These are phyloP conservation scores for Pythium dissimile DNA, from an alignment of 352 stramenopile genomes.

Conservation along the genomic window DNA sequence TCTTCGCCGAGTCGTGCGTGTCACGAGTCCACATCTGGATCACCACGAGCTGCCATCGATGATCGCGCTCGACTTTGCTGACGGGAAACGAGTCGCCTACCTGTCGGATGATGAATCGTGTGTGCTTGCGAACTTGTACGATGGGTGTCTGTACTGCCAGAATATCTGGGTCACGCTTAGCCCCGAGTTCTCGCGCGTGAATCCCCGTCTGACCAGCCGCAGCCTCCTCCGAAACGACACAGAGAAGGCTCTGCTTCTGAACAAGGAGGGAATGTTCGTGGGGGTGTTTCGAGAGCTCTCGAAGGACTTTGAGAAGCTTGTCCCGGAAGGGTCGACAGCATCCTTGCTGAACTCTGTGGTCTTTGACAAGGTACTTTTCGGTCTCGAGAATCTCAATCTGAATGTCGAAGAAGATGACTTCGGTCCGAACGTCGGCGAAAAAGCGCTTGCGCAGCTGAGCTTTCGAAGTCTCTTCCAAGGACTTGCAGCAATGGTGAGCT, in stretches of 20 bases:
- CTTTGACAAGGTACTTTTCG: slow-evolving; percentile 64
- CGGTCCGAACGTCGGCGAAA: slow-evolving; percentile 34
- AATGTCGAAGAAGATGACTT: slow-evolving; percentile 70
- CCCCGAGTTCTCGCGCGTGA: slow-evolving; percentile 65
- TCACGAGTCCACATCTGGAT: slow-evolving; percentile 12
- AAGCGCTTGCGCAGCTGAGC: slow-evolving; percentile 50
- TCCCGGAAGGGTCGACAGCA: slow-evolving; percentile 30
- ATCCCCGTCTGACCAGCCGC: slow-evolving; percentile 51
- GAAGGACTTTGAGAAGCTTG: slow-evolving; percentile 65
- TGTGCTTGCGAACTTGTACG: slow-evolving; percentile 67
- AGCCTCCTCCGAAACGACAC: slow-evolving; percentile 45
- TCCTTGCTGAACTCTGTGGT: slow-evolving; percentile 21
- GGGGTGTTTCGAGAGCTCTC: slow-evolving; percentile 42
- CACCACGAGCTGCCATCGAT: slow-evolving; percentile 20
- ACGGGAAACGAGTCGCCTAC: slow-evolving; percentile 61
- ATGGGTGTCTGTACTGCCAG: slow-evolving; percentile 59
- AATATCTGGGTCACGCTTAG: slow-evolving; percentile 62
- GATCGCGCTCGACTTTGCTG: slow-evolving; percentile 63
- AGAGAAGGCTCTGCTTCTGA: slow-evolving; percentile 51
- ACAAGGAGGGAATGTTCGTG: slow-evolving; percentile 65
- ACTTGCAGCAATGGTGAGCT: slow-evolving; percentile 60
- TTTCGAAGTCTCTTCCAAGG: slow-evolving; percentile 50
- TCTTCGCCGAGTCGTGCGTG: slow-evolving; percentile 47
- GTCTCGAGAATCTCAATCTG: slow-evolving; percentile 70
- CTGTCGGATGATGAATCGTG: slow-evolving; percentile 46